Base-by-base conservation (phyloP, 129 eudicot species). In the Saposhnikovia divaricata region DNA sequence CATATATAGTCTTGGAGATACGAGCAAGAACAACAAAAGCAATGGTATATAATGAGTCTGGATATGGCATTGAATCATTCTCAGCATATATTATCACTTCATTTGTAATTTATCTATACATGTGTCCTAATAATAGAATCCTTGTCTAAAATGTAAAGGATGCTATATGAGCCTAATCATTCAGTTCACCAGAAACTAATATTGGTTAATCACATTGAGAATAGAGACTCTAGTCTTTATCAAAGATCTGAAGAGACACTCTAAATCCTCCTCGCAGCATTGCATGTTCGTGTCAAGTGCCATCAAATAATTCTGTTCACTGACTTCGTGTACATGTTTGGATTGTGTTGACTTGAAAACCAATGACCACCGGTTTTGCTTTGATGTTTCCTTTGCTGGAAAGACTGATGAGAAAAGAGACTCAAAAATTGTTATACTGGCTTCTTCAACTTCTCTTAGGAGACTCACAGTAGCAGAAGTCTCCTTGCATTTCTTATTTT, bases 361-460 rank as follows among this genome's bases (percentile, higher is more conserved):
- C 14, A 48, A 50, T n/a, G 78, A 75, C 78, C 78, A 75, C 19
- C 78, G 38, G 34, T 34, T 75, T 47, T 75, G 78, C n/a, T 75
- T 75, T 74, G 78, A 44, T 11, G 77, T 16, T 45, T 43, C 61
- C 78, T 46, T 75, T 75, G 34, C 61, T 0, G 43, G 78, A 27
- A 51, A 46, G n/a, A 27, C 11, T 11, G 63, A 44, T 23, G 11
- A 31, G 25, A 50, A 46, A 77, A 77, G 71, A 23, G 68, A 48
- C 45, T 77, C 48, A 38, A 31, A 51, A 13, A 53, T 28, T 5
- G 11, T 37, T 1, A 50, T 34, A 59, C 39, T 83, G 34, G 59
- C 82, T 59, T 61, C 71, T 28, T 74, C 78, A 27, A 46, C 76
- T 72, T 72, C 76, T 72, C 50, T 72, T 39, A 72, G 50, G 14